Percentiles rank a stretch among this genome's conserved stretches.
phyloP scores from a whole-genome alignment of 1,284 basidiomycete genomes.

The Apiotrichum brassicae region DNA sequence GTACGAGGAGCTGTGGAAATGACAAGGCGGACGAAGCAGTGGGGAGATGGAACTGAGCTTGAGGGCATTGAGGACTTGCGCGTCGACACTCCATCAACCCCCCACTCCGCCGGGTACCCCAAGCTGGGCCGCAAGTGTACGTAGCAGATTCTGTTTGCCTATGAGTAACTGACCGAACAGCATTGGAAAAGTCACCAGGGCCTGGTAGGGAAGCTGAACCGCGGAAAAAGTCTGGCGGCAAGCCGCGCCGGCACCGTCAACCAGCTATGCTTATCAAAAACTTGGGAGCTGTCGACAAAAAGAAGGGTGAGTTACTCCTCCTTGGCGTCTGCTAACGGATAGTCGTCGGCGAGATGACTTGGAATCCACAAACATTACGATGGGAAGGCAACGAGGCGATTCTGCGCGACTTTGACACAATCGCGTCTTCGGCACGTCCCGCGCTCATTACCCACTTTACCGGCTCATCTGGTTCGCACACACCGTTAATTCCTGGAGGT shows the following conservation, averaged over 20 bases:
- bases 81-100: slow-evolving; percentile 58
- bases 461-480: slow-evolving; percentile 56
- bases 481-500: slow-evolving; percentile 1
- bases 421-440: slow-evolving; percentile 78
- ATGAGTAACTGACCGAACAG: background rate
- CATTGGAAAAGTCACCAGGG: slow-evolving; percentile 1
- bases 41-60: slow-evolving; percentile 88
- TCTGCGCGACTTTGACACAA: slow-evolving; percentile 80
- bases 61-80: slow-evolving; percentile 86
- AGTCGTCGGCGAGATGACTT: slow-evolving; percentile 94
- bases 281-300: slow-evolving; percentile 60
- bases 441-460: slow-evolving; percentile 89
- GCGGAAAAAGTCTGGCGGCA: slow-evolving; percentile 25
- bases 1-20: slow-evolving; percentile 64
- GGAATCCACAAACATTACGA: slow-evolving; percentile 78
- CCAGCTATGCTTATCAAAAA: slow-evolving; percentile 64
- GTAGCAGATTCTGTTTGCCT: too few relatives aligned
- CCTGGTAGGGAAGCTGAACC: slow-evolving; percentile 33
- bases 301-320: slow-evolving; percentile 66
- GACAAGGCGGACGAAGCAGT: slow-evolving; percentile 63
- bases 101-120: background rate
- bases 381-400: slow-evolving; percentile 96
- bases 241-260: slow-evolving; percentile 58
- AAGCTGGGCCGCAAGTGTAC: slow-evolving; percentile 30
- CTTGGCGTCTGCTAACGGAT: slow-evolving; percentile 5